These are phyloP conservation scores for Amphicarpaea edgeworthii DNA, from an alignment of 306 rosid species.

Conservation along the genomic window DNA sequence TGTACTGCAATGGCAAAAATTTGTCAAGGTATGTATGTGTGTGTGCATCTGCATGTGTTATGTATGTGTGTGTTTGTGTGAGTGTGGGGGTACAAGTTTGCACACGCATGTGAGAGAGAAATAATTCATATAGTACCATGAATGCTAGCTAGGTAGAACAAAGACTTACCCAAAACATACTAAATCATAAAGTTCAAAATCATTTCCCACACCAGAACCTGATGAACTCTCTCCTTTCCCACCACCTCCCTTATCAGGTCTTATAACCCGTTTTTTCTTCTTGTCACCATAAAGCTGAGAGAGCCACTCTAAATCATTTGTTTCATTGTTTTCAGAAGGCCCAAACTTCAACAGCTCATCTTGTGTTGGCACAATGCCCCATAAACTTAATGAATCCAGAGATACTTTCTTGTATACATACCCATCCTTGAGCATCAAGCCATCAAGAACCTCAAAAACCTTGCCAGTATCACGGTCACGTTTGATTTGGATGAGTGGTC, in stretches of 20 bases:
- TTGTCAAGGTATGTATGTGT: slow-evolving; percentile 15
- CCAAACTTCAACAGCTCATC: slow-evolving; percentile 84
- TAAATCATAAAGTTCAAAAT: slow-evolving; percentile 76
- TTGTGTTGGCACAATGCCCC: slow-evolving; percentile 84
- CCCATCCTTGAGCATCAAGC: slow-evolving; percentile 86
- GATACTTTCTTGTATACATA: slow-evolving; percentile 83
- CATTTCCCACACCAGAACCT: slow-evolving; percentile 51
- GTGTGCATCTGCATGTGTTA: too few relatives aligned
- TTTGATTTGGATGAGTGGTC: slow-evolving; percentile 80
- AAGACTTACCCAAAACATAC: slow-evolving; percentile 88
- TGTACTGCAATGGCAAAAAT: slow-evolving; percentile 58
- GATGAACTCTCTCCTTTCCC: slow-evolving; percentile 82
- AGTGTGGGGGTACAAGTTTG: not conserved
- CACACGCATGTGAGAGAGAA: not conserved
- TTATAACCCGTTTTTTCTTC: slow-evolving; percentile 59
- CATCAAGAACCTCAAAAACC: slow-evolving; percentile 76
- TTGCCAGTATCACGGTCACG: slow-evolving; percentile 79
- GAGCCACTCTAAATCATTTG: slow-evolving; percentile 84
- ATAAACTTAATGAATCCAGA: slow-evolving; percentile 80
- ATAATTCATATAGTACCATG: not conserved
- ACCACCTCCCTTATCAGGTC: slow-evolving; percentile 66
- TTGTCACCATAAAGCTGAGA: slow-evolving; percentile 84
- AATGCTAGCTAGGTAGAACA: slow-evolving; percentile 39
- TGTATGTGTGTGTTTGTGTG: not conserved
- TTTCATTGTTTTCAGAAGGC: slow-evolving; percentile 66